Base-by-base conservation (phyloP, 495 filamentous ascomycete species). In the Aspergillus affinis region DNA sequence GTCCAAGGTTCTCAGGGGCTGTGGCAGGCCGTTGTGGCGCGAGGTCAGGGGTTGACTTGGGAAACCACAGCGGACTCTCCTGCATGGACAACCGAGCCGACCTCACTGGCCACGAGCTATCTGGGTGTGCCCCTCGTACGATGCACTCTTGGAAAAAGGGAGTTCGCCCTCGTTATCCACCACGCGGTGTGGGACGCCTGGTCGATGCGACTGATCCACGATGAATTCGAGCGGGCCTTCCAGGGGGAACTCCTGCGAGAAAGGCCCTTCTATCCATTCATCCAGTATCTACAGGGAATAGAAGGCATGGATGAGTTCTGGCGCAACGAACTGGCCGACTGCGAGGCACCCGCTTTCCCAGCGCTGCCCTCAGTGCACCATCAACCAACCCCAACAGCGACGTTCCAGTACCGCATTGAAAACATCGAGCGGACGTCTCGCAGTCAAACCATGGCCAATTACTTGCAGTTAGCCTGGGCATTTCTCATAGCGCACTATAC, bases 1-100 rank as follows among this genome's bases (percentile, higher is more conserved):
- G 62, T 76, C 9, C 78, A 81, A 47, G 54, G 51, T 41, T 7
- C 64, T 6, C 58, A 69, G 8, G 81, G 81, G n/a, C 65, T 80
- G 9, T 69, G 82, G 61, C 83, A 86, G 60, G 78, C 78, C 0
- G 76, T 86, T 8, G 59, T 81, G 45, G 73, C 17, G 46, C 46
- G 20, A 48, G 15, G 30, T 12, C 30, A 32, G 10, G 75, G 59
- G 12, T 75, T 75, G 69, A 73, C 19, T 61, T 83, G 3, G 81
- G 56, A 63, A 82, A 12, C 60, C 69, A 2, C 44, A 66, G 58
- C 67, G 69, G 62, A 70, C 17, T 13, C 13, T 13, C 52, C 6
- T 54, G 64, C 0, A 76, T 81, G 62, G 68, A 74, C 30, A 6
- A 32, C 30, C 1, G 30, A 32, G 30, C 3, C 30, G 10, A 32